Evolutionary conservation across 2,329 filamentous ascomycete species (phyloP).

Genomic region (Trichoderma atrobrunneum): DNA sequence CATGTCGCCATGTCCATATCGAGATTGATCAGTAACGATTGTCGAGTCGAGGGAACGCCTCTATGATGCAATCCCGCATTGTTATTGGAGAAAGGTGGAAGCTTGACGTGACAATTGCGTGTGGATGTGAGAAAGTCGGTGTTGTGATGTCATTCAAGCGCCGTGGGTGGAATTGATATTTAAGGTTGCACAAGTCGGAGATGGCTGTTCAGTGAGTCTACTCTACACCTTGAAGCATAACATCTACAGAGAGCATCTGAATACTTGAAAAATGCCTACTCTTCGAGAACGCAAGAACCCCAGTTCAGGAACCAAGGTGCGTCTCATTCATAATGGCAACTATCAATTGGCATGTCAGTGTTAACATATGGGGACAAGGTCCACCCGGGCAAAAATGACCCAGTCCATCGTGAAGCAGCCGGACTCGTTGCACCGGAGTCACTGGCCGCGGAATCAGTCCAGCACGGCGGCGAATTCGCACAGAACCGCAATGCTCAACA

Average conservation of each 20-base stretch:
- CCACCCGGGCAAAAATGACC: constrained; percentile 45
- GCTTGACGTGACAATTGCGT: neutral
- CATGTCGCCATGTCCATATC: neutral
- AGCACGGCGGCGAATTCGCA: constrained; percentile 57
- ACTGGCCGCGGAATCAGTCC: constrained; percentile 70
- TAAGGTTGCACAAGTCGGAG: neutral
- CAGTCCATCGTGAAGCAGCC: constrained; percentile 55
- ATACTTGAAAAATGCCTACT: constrained; percentile 5
- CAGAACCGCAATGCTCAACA: constrained; percentile 51
- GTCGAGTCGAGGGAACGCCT: neutral
- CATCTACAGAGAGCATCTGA: neutral
- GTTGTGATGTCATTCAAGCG: constrained; percentile 13
- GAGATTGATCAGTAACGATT: neutral
- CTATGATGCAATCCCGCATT: constrained; percentile 1
- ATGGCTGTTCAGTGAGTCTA: neutral
- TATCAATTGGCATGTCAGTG: neutral
- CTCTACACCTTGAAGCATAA: neutral
- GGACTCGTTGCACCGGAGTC: constrained; percentile 67
- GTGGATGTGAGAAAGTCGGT: neutral
- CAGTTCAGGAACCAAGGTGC: constrained; percentile 22
- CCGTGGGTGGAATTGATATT: neutral
- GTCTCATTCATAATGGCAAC: neutral
- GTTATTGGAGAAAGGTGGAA: neutral
- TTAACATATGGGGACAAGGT: constrained; percentile 38
- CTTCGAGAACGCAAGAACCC: constrained; percentile 19